phyloP scores from a whole-genome alignment of 768 basidiomycete genomes.

The Inosperma sp. region DNA sequence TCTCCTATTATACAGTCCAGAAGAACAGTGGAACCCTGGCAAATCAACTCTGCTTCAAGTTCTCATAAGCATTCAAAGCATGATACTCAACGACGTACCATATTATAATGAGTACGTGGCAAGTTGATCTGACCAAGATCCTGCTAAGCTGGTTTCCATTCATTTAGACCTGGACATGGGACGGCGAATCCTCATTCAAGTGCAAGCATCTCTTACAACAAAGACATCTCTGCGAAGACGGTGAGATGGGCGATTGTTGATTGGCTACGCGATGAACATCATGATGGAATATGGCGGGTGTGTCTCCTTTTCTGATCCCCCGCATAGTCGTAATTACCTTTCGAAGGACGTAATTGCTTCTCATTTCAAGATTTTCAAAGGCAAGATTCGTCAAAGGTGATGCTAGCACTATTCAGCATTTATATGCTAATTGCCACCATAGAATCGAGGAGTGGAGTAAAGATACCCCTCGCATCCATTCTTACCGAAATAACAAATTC shows the following conservation, averaged over 20 bases:
- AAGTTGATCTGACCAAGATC: neutral
- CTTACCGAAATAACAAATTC: slow-evolving; percentile 3
- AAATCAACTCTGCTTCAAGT: slow-evolving; percentile 56
- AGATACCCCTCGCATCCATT: slow-evolving; percentile 9
- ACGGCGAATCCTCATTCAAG: slow-evolving; percentile 31
- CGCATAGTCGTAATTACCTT: neutral
- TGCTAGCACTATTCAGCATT: neutral
- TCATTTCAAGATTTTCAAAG: slow-evolving; percentile 41
- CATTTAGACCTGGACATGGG: slow-evolving; percentile 45
- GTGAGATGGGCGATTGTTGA: slow-evolving; percentile 50
- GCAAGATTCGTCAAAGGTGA: slow-evolving; percentile 36
- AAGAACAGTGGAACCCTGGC: slow-evolving; percentile 40
- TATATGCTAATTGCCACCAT: neutral
- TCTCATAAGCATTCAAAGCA: slow-evolving; percentile 53
- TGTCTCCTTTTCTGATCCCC: slow-evolving; percentile 8
- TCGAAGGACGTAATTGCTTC: slow-evolving; percentile 50
- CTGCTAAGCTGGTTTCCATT: neutral
- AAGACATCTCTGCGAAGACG: slow-evolving; percentile 39
- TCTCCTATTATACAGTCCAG: slow-evolving; percentile 22
- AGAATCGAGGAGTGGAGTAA: slow-evolving; percentile 22
- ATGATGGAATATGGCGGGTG: slow-evolving; percentile 45
- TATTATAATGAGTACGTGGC: slow-evolving; percentile 53
- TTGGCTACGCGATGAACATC: slow-evolving; percentile 44
- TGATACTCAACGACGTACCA: slow-evolving; percentile 51
- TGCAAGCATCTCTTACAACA: slow-evolving; percentile 45